A percentile compares a stretch with the other conserved stretches of the same genome.
Evolutionary conservation across 306 rosid species (phyloP).

Genomic region (Lathyrus tuberosus): DNA sequence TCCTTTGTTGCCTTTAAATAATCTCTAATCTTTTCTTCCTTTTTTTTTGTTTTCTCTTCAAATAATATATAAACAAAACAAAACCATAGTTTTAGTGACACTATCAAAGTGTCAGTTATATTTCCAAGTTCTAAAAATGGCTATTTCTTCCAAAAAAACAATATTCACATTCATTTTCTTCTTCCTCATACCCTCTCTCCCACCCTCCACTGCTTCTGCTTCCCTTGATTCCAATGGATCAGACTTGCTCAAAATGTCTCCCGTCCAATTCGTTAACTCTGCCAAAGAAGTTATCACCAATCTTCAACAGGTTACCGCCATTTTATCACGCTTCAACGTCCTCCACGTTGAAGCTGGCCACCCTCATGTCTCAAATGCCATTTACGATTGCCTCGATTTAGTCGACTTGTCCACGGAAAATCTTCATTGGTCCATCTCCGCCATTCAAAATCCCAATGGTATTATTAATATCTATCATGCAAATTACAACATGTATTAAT

Average conservation of each 20-base stretch:
- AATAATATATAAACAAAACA: too few relatives aligned
- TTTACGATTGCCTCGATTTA: conserved; percentile 69
- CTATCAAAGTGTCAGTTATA: too few relatives aligned
- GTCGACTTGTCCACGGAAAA: conserved; percentile 61
- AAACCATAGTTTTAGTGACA: too few relatives aligned
- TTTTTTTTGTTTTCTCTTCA: too few relatives aligned
- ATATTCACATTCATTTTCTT: not conserved
- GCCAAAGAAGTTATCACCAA: conserved; percentile 34
- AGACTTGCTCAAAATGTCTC: conserved; percentile 49
- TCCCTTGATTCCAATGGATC: not conserved
- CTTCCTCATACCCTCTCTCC: conserved; percentile 25
- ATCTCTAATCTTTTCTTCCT: too few relatives aligned
- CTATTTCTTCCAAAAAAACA: conserved; percentile 9
- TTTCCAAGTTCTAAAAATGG: conserved; percentile 32
- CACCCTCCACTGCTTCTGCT: conserved; percentile 21
- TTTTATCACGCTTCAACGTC: conserved; percentile 52
- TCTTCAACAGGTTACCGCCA: conserved; percentile 44
- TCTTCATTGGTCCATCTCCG: conserved; percentile 59
- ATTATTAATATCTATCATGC: not conserved
- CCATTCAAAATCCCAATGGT: conserved; percentile 56
- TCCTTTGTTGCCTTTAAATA: too few relatives aligned
- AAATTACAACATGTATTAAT: too few relatives aligned
- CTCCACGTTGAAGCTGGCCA: conserved; percentile 9
- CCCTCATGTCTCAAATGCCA: conserved; percentile 61
- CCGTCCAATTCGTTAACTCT: conserved; percentile 48